Evolutionary conservation across 2,329 filamentous ascomycete genomes (phyloP).

Genomic region (Fusarium sp.): DNA sequence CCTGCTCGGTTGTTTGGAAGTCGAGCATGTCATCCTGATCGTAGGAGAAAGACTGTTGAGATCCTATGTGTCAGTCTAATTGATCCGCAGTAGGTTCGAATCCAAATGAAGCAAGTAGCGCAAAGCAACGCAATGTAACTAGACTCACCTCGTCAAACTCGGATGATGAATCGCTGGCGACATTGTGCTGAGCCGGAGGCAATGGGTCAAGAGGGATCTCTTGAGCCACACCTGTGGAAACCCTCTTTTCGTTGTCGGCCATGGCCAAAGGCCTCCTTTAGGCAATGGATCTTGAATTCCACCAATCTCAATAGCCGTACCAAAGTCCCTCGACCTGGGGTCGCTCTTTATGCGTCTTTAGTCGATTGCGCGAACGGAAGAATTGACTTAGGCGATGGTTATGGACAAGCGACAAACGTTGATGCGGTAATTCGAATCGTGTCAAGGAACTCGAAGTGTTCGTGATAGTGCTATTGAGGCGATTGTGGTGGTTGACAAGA

Average conservation of each 20-base stretch:
- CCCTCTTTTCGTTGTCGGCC: constrained; percentile 48
- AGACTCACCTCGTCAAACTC: constrained; percentile 45
- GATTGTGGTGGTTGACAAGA: constrained; percentile 3
- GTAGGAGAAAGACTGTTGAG: constrained; percentile 52
- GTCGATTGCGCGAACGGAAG: constrained; percentile 10
- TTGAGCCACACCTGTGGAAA: constrained; percentile 31
- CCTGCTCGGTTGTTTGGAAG: constrained; percentile 50
- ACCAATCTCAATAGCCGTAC: constrained; percentile 30
- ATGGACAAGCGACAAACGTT: not conserved
- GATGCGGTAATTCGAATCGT: constrained; percentile 2
- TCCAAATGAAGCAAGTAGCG: not conserved
- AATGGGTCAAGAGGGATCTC: constrained; percentile 34
- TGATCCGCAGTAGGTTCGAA: not conserved
- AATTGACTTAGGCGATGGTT: not conserved
- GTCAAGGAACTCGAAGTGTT: not conserved
- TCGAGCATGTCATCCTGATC: constrained; percentile 53
- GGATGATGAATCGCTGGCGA: constrained; percentile 38
- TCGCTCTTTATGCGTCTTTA: constrained; percentile 15
- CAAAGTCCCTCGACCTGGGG: constrained; percentile 12
- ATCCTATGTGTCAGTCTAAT: constrained; percentile 12
- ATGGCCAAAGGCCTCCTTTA: constrained; percentile 46
- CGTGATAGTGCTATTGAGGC: not conserved
- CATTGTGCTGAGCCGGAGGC: constrained; percentile 30
- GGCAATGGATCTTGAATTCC: constrained; percentile 34
- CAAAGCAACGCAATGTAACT: constrained; percentile 2